Conservation (phyloP, 1,284 basidiomycete genomes). For the Ceratobasidium sp. region DNA sequence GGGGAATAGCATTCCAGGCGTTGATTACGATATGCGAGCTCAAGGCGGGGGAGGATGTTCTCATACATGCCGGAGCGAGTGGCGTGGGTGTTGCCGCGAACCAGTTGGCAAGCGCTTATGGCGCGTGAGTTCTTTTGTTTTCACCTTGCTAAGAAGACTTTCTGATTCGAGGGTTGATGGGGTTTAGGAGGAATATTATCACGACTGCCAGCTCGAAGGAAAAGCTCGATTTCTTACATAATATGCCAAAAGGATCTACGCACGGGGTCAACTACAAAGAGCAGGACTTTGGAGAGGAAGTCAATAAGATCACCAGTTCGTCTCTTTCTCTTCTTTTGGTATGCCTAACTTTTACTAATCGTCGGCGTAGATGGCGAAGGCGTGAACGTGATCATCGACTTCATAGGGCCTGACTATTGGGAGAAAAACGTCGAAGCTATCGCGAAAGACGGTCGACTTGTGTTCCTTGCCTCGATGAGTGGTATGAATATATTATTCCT, state of each 20-base stretch:
- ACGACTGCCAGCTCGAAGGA: constrained; percentile 87
- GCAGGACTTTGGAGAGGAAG: constrained; percentile 77
- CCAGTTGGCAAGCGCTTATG: constrained; percentile 81
- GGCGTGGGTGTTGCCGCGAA: constrained; percentile 93
- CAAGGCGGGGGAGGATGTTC: constrained; percentile 76
- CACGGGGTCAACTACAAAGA: constrained; percentile 88
- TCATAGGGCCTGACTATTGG: constrained; percentile 87
- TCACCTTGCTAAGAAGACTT: not conserved
- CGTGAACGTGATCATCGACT: constrained; percentile 87
- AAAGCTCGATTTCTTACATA: constrained; percentile 83
- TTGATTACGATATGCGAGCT: constrained; percentile 76
- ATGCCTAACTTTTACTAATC: not conserved
- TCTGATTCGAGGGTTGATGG: constrained; percentile 1
- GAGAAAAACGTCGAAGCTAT: constrained; percentile 81
- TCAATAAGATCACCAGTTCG: constrained; percentile 66
- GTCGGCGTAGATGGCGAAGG: constrained; percentile 62
- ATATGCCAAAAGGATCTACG: constrained; percentile 67
- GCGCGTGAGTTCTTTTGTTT: constrained; percentile 67
- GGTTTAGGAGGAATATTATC: constrained; percentile 70
- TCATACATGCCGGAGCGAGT: constrained; percentile 90
- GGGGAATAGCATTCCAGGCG: constrained; percentile 78
- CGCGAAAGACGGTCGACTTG: constrained; percentile 82
- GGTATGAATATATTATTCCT: constrained; percentile 59
- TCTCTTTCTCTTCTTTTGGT: not conserved
- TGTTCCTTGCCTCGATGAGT: constrained; percentile 72